Percentiles rank a stretch among this genome's conserved stretches.
phyloP scores from a whole-genome alignment of 192 early-diverging fungal species.

The Spinellus fusiger region DNA sequence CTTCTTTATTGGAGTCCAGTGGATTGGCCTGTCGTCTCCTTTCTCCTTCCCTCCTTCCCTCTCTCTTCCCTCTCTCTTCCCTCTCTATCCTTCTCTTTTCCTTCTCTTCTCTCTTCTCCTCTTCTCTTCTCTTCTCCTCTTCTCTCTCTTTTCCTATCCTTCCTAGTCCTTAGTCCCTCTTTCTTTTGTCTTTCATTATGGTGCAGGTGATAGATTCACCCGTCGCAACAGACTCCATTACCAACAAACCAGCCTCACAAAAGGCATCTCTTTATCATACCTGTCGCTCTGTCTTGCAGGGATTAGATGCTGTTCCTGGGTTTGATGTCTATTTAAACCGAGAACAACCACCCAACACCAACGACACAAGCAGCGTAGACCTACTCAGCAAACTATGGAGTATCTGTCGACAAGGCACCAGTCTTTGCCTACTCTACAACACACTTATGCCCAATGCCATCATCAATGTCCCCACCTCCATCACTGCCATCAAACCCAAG shows the following conservation, averaged over 20 bases:
- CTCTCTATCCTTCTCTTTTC: not conserved
- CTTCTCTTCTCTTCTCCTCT: not conserved
- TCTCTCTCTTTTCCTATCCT: not conserved
- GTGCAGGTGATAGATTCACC: slow-evolving; percentile 30
- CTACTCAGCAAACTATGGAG: slow-evolving; percentile 72
- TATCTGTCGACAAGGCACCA: slow-evolving; percentile 66
- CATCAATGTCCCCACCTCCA: slow-evolving; percentile 44
- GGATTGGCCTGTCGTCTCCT: too few relatives aligned
- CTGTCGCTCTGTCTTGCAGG: slow-evolving; percentile 61
- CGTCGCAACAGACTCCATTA: slow-evolving; percentile 29
- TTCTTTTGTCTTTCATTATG: not conserved
- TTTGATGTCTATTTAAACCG: slow-evolving; percentile 57
- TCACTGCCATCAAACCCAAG: slow-evolving; percentile 66
- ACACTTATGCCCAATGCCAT: slow-evolving; percentile 54
- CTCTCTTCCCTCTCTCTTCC: slow-evolving; percentile 1
- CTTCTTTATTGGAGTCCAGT: too few relatives aligned
- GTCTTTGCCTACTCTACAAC: slow-evolving; percentile 70
- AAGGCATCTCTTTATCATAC: slow-evolving; percentile 66
- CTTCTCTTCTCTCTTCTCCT: not conserved
- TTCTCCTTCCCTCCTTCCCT: slow-evolving; percentile 7
- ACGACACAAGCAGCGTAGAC: slow-evolving; percentile 29
- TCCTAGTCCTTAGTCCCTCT: not conserved
- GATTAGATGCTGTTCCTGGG: slow-evolving; percentile 58
- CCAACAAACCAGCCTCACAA: slow-evolving; percentile 46
- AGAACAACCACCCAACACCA: slow-evolving; percentile 33